Evolutionary conservation across 352 stramenopile genomes (phyloP), one percentile per base, ranked within the genome.

Genomic region (Thalassiosira livingstoniorum): DNA sequence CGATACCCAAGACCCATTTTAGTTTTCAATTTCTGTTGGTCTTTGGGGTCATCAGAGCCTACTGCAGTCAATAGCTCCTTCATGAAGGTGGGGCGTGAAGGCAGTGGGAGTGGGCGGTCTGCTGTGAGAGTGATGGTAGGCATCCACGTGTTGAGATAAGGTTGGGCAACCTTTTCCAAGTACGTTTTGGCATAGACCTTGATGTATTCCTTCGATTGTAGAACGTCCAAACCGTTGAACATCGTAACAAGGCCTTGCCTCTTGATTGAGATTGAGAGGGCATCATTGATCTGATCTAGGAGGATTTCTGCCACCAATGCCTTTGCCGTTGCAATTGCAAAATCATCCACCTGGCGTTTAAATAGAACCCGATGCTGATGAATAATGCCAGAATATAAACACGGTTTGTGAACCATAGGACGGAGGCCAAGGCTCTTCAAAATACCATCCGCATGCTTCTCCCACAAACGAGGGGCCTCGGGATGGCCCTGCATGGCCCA

Each of bases 271-370:
- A 84, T 58, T 2, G 35, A 68, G 11, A 87, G 25, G 2, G 58
- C 3, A 1, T 74, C 25, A 77, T 68, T 34, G 47, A 75, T 73
- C 32, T 21, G 18, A n/a, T 58, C 51, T 51, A 70, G 47, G 15
- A 75, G 47, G 0, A 54, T 53, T 4, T 72, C 68, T 18, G 69
- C 62, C 37, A 72, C 60, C 7, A 13, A 13, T 63, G 74, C 34
- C 11, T 32, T 37, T 15, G 34, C 21, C 4, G n/a, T 23, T 42
- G 83, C 74, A 15, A 83, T 45, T 4, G 74, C 64, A 61, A 90
- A 87, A 31, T 90, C 80, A 62, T 90, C 84, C 0, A 86, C 80
- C 47, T 90, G 84, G 0, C 80, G 60, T 10, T 77, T 65, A 31
- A 90, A 65, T 3, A 88, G 18, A 15, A 88, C 58, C 34, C 43